Evolutionary conservation across 192 early-diverging fungal genomes (phyloP).

Genomic region (Podila epicladia): DNA sequence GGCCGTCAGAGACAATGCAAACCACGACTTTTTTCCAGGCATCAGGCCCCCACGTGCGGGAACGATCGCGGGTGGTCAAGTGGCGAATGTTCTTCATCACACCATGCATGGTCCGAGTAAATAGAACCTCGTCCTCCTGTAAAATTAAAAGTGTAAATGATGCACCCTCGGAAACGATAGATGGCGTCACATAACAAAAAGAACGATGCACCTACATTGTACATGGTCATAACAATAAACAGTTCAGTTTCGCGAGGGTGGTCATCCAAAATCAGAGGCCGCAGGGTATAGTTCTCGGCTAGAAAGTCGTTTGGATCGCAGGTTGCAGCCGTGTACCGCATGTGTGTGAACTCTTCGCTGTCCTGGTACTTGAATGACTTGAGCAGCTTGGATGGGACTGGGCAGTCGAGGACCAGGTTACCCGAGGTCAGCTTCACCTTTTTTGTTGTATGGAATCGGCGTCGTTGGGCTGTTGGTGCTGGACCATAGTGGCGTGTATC

Average conservation of each 20-base stretch:
- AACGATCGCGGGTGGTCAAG: conserved; percentile 81
- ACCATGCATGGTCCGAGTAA: conserved; percentile 87
- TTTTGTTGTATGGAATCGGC: conserved; percentile 59
- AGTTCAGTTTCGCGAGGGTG: conserved; percentile 72
- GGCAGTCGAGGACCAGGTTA: conserved; percentile 79
- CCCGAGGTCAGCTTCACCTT: conserved; percentile 72
- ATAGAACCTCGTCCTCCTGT: conserved; percentile 90
- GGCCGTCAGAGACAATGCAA: conserved; percentile 85
- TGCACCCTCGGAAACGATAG: background rate
- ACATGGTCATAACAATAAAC: conserved; percentile 89
- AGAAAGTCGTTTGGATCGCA: conserved; percentile 88
- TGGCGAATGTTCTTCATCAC: conserved; percentile 93
- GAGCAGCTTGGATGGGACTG: conserved; percentile 69
- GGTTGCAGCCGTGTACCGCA: conserved; percentile 94
- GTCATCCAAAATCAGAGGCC: conserved; percentile 60
- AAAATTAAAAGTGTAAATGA: conserved; percentile 14
- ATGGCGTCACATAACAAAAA: background rate
- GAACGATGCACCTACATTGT: conserved; percentile 60
- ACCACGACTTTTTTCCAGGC: conserved; percentile 90
- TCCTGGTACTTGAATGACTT: conserved; percentile 59
- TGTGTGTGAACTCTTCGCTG: conserved; percentile 87
- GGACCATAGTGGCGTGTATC: conserved; percentile 52
- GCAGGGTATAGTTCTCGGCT: conserved; percentile 77
- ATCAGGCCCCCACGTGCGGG: conserved; percentile 77
- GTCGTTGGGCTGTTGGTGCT: conserved; percentile 55